Evolutionary conservation across 805 yeast species (phyloP).

Genomic region (Starmerella sp.): DNA sequence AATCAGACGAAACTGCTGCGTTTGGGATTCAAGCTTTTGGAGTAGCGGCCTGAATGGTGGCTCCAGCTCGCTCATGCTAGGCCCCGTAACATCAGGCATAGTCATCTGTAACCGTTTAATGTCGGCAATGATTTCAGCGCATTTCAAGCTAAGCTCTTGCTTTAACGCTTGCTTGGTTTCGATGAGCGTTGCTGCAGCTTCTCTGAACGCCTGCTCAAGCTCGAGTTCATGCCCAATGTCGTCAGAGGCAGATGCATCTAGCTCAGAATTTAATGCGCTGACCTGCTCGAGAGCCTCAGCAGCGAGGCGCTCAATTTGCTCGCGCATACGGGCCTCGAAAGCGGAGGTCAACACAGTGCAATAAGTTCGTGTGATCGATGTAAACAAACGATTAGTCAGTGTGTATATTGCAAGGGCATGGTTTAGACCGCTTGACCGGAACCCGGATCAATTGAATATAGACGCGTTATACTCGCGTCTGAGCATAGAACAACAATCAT

Average conservation of each 20-base stretch:
- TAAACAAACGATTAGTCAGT: slow-evolving; percentile 2
- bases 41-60: slow-evolving; percentile 1
- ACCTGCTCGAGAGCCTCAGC: not conserved
- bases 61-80: not conserved
- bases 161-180: not conserved
- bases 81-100: not conserved
- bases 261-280: not conserved
- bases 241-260: not conserved
- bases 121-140: not conserved
- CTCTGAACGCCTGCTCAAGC: not conserved
- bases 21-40: not conserved
- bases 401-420: not conserved
- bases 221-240: not conserved
- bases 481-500: no score
- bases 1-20: not conserved
- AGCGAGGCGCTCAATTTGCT: not conserved
- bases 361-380: not conserved
- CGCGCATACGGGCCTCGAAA: not conserved
- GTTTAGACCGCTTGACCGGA: not conserved
- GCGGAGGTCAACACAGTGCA: not conserved
- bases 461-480: no score
- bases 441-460: no score
- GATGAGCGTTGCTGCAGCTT: not conserved
- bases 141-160: not conserved
- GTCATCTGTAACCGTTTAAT: not conserved